Evolutionary conservation across 495 filamentous ascomycete species (phyloP), one percentile per base, ranked within the genome.

Genomic region (Hypoxylon rickii): DNA sequence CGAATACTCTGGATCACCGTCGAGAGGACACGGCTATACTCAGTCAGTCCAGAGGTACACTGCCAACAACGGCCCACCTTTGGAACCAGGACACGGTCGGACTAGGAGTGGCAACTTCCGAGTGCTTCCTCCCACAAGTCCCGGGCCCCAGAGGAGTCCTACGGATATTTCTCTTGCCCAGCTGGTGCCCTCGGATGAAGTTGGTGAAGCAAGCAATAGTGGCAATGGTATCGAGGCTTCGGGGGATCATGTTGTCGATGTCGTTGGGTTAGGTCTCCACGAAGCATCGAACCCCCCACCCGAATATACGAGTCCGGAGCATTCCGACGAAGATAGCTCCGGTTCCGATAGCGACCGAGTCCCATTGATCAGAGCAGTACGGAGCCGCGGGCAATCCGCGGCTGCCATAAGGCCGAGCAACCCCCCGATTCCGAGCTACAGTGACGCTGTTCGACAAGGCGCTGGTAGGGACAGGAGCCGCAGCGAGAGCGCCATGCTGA

Each of bases 141-240:
- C 94, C 2, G 94, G 95, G 0, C 94, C 94, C 1, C 79, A 89
- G 36, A 85, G 94, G 45, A 92, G 87, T 58, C 92, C 94, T n/a
- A 97, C 93, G 19, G 94, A 98, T 66, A 98, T 98, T 51, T 96
- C 92, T 3, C 84, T 98, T 19, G 91, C 94, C 7, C 80, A 83
- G 26, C 69, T 86, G 26, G 81, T 86, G 26, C 89, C 87, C 2
- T 77, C 89, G 40, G 89, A 92, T 51, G 86, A 89, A 65, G 73
- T 76, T 16, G 91, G 88, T n/a, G 90, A 94, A 70, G 83, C 83
- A 17, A 93, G 87, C 60, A 75, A 78, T 50, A 76, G 70, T 41
- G 73, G 78, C 19, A 71, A 70, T 13, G 67, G 62, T 26, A 61
- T 63, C 4, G 68, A 67, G 11, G 64, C 66, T 4, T 61, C 70